phyloP scores from a whole-genome alignment of 2,329 filamentous ascomycete genomes.

The Aspergillus ruber region DNA sequence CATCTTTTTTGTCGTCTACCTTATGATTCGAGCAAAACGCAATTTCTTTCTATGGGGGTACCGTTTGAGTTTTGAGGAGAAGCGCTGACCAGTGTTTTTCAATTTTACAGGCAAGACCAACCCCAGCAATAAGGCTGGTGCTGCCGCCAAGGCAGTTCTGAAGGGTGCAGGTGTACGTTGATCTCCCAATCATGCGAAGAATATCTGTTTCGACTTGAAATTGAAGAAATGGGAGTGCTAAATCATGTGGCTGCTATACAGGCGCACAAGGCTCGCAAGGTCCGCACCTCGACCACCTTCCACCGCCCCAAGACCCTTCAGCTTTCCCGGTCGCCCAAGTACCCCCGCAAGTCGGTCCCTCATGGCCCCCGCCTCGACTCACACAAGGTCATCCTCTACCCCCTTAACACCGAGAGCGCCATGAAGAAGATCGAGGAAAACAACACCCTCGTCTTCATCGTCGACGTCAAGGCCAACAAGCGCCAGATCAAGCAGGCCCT shows the following conservation, averaged over 20 bases:
- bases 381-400: slow-evolving; percentile 96
- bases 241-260: slow-evolving; percentile 27
- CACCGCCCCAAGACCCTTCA: slow-evolving; percentile 95
- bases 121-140: slow-evolving; percentile 68
- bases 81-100: slow-evolving; percentile 11
- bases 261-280: slow-evolving; percentile 87
- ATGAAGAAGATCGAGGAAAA: slow-evolving; percentile 99
- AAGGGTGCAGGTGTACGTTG: slow-evolving; percentile 90
- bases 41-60: not conserved
- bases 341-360: slow-evolving; percentile 91
- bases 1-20: not conserved
- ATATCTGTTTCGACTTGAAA: no score
- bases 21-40: not conserved
- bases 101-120: slow-evolving; percentile 47
- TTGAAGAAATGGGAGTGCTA: slow-evolving; percentile 4
- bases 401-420: slow-evolving; percentile 98
- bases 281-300: slow-evolving; percentile 89
- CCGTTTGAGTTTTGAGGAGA: slow-evolving; percentile 2
- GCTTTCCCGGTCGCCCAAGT: slow-evolving; percentile 86
- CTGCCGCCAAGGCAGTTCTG: slow-evolving; percentile 91
- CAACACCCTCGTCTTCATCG: slow-evolving; percentile 98
- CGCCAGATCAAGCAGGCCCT: slow-evolving; percentile 96
- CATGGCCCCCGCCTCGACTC: slow-evolving; percentile 88
- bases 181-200: not conserved
- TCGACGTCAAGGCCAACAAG: slow-evolving; percentile 98